Evolutionary conservation across 139 green algal species (phyloP).

Genomic region (Volvox africanus): DNA sequence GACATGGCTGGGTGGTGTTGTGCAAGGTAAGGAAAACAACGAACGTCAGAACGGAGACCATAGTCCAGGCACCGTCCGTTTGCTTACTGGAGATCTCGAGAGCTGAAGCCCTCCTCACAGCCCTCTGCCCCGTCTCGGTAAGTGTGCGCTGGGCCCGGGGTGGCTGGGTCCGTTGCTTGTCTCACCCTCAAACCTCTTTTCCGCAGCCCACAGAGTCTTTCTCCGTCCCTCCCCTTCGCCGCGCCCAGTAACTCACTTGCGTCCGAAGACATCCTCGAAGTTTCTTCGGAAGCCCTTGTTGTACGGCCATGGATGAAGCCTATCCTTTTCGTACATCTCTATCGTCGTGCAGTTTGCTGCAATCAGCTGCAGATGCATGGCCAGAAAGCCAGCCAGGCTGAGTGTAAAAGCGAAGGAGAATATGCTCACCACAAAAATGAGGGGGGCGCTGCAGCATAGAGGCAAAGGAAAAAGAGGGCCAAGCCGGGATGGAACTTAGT

Average conservation of each 20-base stretch:
- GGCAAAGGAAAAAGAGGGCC: not conserved
- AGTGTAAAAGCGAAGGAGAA: conserved; percentile 71
- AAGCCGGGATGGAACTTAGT: not conserved
- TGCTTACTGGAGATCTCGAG: too few species aligned
- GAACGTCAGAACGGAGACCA: too few species aligned
- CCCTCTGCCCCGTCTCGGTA: too few species aligned
- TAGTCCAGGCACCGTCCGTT: too few species aligned
- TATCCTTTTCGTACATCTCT: conserved; percentile 92
- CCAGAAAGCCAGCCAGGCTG: conserved; percentile 80
- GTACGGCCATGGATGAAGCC: conserved; percentile 84
- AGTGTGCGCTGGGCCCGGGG: too few species aligned
- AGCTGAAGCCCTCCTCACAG: too few species aligned
- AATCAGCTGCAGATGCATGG: conserved; percentile 83
- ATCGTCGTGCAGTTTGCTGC: conserved; percentile 86
- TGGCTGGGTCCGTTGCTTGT: too few species aligned
- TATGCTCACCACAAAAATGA: conserved; percentile 72
- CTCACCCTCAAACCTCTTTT: too few species aligned
- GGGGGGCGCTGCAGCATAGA: conserved; percentile 55
- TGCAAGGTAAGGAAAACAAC: too few species aligned
- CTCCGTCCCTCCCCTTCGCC: too few species aligned
- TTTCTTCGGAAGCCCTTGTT: conserved; percentile 78
- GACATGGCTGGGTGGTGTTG: too few species aligned
- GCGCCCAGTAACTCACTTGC: conserved; percentile 40
- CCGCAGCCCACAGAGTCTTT: too few species aligned
- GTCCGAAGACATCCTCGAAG: conserved; percentile 84